Conservation (phyloP, 495 filamentous ascomycete species). For the Cryomyces antarcticus region DNA sequence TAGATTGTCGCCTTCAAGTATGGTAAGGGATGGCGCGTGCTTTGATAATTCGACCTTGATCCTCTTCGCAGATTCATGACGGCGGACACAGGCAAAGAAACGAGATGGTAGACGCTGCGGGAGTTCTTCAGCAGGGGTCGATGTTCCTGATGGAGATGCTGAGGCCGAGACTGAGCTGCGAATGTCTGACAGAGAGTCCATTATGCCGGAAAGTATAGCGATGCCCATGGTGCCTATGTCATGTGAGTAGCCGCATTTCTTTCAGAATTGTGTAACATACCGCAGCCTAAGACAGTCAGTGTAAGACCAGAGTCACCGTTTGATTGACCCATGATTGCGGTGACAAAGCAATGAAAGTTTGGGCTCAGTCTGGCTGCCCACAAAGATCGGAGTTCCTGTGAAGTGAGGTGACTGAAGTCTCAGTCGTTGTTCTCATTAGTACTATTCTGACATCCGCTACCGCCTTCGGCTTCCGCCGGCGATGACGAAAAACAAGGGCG, state of each 20-base stretch:
- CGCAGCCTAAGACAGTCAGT: conserved; percentile 52
- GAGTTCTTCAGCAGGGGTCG: conserved; percentile 28
- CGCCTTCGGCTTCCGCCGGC: no score
- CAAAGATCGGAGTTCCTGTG: no score
- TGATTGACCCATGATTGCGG: background rate
- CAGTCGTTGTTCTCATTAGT: no score
- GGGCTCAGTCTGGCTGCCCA: no score
- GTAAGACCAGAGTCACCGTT: conserved; percentile 24
- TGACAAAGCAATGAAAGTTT: no score
- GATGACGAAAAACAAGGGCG: no score
- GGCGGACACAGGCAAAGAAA: conserved; percentile 60
- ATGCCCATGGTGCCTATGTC: conserved; percentile 55
- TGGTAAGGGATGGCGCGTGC: conserved; percentile 21
- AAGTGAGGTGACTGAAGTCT: no score
- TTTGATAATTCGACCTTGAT: conserved; percentile 37
- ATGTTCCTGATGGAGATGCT: conserved; percentile 25
- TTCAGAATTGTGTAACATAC: conserved; percentile 22
- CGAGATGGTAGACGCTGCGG: conserved; percentile 39
- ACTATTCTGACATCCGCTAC: no score
- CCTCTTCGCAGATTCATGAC: conserved; percentile 37
- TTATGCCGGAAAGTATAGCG: conserved; percentile 65
- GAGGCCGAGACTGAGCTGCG: conserved; percentile 14
- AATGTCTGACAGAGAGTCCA: conserved; percentile 34
- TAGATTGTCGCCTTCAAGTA: conserved; percentile 36
- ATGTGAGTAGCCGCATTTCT: background rate